phyloP scores from a whole-genome alignment of 345 rosid species.

The Cardamine occulta region DNA sequence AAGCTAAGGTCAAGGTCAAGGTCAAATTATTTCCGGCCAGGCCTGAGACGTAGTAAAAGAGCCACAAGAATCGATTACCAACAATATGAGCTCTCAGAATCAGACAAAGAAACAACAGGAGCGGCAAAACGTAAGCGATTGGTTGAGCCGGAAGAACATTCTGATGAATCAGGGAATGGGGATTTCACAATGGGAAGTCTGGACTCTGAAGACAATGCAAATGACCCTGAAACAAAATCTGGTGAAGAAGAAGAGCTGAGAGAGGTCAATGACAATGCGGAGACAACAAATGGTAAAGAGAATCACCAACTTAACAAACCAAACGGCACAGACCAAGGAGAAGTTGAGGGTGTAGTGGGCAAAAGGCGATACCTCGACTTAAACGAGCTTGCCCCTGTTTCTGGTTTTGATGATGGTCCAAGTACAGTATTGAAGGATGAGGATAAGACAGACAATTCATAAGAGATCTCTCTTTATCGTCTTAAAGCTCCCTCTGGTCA shows the following conservation, averaged over 20 bases:
- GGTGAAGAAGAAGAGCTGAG: conserved; percentile 42
- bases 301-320: conserved; percentile 53
- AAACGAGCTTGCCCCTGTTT: conserved; percentile 95
- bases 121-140: conserved; percentile 58
- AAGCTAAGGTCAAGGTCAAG: conserved; percentile 66
- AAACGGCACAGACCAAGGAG: conserved; percentile 65
- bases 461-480: conserved; percentile 30
- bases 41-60: conserved; percentile 95
- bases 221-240: conserved; percentile 58
- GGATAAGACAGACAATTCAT: conserved; percentile 58
- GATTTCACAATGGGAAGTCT: conserved; percentile 70
- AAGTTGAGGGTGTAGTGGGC: conserved; percentile 56
- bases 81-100: conserved; percentile 83
- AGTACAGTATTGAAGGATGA: conserved; percentile 68
- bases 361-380: conserved; percentile 90
- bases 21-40: conserved; percentile 73
- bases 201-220: conserved; percentile 64
- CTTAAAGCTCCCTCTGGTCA: conserved; percentile 28
- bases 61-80: conserved; percentile 76
- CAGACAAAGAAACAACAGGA: conserved; percentile 72
- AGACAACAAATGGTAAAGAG: conserved; percentile 48
- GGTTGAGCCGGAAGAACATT: conserved; percentile 54
- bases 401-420: conserved; percentile 92
- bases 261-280: conserved; percentile 39
- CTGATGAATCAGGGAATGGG: conserved; percentile 70